Conservation (phyloP, 805 yeast species). For the Saturnispora silvae region DNA sequence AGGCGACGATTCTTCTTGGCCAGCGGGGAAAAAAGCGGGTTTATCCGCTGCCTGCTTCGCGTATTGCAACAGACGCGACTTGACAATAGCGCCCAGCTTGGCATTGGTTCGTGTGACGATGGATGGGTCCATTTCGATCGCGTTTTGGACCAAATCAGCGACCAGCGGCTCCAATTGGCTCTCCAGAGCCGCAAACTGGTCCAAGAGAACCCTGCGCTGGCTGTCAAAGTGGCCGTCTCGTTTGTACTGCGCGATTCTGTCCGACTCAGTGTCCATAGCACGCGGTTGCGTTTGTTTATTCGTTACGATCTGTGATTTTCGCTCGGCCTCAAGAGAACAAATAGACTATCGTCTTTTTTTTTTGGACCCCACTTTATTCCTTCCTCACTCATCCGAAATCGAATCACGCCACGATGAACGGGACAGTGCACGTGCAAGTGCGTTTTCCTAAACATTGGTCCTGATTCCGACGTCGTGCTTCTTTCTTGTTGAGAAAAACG, state of each 20-base stretch:
- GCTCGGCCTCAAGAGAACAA: no score
- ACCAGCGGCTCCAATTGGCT: conserved; percentile 28
- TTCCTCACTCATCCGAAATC: no score
- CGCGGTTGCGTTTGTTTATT: background rate
- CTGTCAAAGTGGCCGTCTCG: conserved; percentile 40
- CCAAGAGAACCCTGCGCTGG: conserved; percentile 32
- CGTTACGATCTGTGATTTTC: no score
- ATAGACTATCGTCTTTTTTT: background rate
- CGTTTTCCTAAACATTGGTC: no score
- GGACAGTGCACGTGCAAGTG: no score
- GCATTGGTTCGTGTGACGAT: conserved; percentile 39
- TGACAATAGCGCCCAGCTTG: conserved; percentile 40
- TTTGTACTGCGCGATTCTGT: conserved; percentile 27
- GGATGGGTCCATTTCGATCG: conserved; percentile 37
- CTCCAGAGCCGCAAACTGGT: conserved; percentile 26
- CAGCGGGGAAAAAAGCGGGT: no score
- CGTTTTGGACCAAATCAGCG: conserved; percentile 33
- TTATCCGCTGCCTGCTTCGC: no score
- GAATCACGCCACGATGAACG: no score
- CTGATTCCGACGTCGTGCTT: no score
- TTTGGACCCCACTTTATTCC: no score
- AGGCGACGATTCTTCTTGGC: no score
- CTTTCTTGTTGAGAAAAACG: no score
- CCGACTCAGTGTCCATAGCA: background rate
- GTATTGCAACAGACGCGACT: conserved; percentile 34